phyloP scores from a whole-genome alignment of 2,329 filamentous ascomycete species.

The Amphichorda felina region DNA sequence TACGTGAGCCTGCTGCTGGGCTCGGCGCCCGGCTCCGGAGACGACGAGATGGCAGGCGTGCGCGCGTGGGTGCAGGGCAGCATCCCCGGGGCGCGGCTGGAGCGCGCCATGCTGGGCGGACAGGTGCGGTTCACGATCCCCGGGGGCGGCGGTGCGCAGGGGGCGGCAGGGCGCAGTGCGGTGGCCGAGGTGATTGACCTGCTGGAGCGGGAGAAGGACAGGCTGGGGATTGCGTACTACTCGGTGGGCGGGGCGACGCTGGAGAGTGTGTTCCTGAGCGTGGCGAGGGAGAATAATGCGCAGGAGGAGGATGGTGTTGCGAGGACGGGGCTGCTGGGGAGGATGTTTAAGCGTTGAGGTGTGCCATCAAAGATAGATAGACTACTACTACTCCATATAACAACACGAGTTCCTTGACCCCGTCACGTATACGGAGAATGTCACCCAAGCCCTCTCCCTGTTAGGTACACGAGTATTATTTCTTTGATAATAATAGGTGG shows the following conservation, averaged over 20 bases:
- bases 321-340: no score
- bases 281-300: no score
- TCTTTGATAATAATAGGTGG: no score
- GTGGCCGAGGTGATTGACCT: conserved; percentile 22
- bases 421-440: no score
- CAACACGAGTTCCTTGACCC: no score
- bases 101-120: conserved; percentile 67
- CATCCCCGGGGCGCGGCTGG: conserved; percentile 56
- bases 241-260: conserved; percentile 54
- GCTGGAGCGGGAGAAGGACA: conserved; percentile 43
- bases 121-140: conserved; percentile 58
- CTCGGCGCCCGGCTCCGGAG: conserved; percentile 59
- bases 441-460: no score
- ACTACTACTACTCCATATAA: no score
- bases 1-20: conserved; percentile 71
- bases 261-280: no score
- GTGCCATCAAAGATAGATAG: no score
- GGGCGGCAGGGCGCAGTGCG: conserved; percentile 8
- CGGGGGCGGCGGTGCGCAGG: background rate
- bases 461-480: no score
- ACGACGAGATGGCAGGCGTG: conserved; percentile 55
- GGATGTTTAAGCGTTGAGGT: no score
- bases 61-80: conserved; percentile 50
- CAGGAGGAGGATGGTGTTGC: no score
- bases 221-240: conserved; percentile 52